Evolutionary conservation across 306 rosid genomes (phyloP), one percentile per base, ranked within the genome.

Genomic region (Ochetophila trinervis): DNA sequence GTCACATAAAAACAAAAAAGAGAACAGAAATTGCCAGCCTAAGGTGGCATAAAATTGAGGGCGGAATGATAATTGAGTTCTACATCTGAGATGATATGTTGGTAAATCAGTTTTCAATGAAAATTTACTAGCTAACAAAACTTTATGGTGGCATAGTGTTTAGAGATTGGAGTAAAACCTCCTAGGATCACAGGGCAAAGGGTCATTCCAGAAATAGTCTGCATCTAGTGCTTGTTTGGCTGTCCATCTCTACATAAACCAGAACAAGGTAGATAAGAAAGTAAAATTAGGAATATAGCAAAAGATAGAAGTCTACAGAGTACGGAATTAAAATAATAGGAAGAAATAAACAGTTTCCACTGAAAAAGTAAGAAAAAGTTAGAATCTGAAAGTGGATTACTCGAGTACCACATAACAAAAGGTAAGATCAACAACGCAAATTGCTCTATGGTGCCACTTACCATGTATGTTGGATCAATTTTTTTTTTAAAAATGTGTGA

Each of bases 171-270:
- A 57, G 30, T 45, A 48, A 49, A 57, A 85, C 93, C 87, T 84
- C 78, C 78, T 84, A 1, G 93, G 93, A 75, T 84, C 89, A 5
- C 89, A 84, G 22, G 93, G 93, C 61, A 82, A 66, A 12, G 93
- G 93, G 76, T 87, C 89, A 54, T 77, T 74, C 90, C 90, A 82
- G 73, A 87, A 87, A 80, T 87, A 87, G 65, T 87, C 90, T 4
- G 90, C 88, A 78, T 84, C 87, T 58, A 87, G 84, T 17, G 94
- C 89, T 70, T 87, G 86, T 63, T 80, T 78, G 0, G 90, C 90
- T 54, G 86, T 72, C 61, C 84, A 79, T 78, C 94, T 87, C 88
- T 87, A 60, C 27, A 53, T 18, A 69, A 22, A 19, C 65, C 24
- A 50, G 61, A 49, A 42, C 69, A 13, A 30, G 27, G 64, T 48